These are phyloP conservation scores for Rhodomyrtus tomentosa DNA, from an alignment of 345 rosid species.

Conservation along the genomic window DNA sequence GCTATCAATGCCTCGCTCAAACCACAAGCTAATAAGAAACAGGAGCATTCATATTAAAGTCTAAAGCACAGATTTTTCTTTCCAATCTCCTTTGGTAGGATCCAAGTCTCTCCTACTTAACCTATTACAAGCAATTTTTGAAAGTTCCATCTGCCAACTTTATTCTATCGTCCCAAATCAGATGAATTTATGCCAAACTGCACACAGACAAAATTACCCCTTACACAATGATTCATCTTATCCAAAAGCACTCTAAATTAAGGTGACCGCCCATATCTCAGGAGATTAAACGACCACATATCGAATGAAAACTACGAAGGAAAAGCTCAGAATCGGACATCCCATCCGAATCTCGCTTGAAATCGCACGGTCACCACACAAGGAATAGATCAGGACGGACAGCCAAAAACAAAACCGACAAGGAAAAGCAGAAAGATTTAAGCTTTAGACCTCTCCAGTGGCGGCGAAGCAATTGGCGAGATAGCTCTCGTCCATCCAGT, in stretches of 20 bases:
- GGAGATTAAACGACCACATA: neutral
- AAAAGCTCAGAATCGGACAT: neutral
- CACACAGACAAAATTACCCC: neutral
- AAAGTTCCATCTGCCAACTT: neutral
- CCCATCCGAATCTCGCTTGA: neutral
- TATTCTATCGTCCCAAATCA: neutral
- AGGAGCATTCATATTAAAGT: neutral
- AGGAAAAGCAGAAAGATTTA: neutral
- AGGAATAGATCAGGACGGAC: neutral
- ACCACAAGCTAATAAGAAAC: neutral
- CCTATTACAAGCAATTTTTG: neutral
- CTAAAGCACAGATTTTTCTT: neutral
- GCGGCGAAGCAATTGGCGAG: conserved; percentile 43
- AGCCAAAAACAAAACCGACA: neutral
- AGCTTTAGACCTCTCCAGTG: conserved; percentile 44
- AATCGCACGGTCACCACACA: neutral
- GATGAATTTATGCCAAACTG: neutral
- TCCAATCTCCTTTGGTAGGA: neutral
- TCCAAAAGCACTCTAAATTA: neutral
- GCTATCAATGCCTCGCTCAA: neutral
- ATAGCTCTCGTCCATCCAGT: conserved; percentile 90
- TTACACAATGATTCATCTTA: neutral
- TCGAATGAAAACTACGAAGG: neutral
- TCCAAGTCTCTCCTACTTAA: neutral
- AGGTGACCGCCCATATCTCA: neutral